Percentiles rank a stretch among this genome's conserved stretches.
Conservation (phyloP, 305 asterid species). For the Rubia peregrina region DNA sequence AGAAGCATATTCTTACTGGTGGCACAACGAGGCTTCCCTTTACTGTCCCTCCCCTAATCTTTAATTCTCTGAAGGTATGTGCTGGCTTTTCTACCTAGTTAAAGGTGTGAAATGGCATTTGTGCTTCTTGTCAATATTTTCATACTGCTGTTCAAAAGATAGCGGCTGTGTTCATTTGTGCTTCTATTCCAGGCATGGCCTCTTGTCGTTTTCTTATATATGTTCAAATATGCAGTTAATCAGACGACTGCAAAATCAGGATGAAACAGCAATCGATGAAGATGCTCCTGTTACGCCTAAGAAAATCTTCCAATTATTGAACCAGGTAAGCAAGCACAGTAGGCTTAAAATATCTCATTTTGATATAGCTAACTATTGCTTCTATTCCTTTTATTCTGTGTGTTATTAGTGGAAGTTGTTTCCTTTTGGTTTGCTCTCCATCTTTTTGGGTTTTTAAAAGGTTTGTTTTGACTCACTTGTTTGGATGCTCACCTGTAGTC, state of each 20-base stretch:
- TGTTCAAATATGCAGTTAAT: constrained; percentile 53
- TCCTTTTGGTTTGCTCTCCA: neutral
- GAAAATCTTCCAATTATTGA: constrained; percentile 77
- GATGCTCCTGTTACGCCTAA: constrained; percentile 66
- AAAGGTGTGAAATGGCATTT: neutral
- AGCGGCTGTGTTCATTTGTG: no score
- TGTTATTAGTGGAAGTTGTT: no score
- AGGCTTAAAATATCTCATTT: neutral
- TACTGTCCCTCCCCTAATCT: constrained; percentile 88
- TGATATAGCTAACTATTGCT: neutral
- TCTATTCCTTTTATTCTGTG: neutral
- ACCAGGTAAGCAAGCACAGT: constrained; percentile 45
- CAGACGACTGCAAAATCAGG: constrained; percentile 65
- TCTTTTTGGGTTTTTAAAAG: constrained; percentile 1
- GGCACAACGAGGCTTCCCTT: constrained; percentile 86
- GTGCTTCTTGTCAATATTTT: neutral
- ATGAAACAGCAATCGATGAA: constrained; percentile 54
- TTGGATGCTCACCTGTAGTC: neutral
- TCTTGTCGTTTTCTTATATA: neutral
- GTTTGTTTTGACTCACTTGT: neutral
- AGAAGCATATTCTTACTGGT: constrained; percentile 87
- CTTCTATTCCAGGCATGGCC: neutral
- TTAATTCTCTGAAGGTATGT: constrained; percentile 76
- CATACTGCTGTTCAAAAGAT: neutral
- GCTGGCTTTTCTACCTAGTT: constrained; percentile 8